Evolutionary conservation across 1,284 basidiomycete genomes (phyloP), one percentile per base, ranked within the genome.

Genomic region (Cryptococcus sp.): DNA sequence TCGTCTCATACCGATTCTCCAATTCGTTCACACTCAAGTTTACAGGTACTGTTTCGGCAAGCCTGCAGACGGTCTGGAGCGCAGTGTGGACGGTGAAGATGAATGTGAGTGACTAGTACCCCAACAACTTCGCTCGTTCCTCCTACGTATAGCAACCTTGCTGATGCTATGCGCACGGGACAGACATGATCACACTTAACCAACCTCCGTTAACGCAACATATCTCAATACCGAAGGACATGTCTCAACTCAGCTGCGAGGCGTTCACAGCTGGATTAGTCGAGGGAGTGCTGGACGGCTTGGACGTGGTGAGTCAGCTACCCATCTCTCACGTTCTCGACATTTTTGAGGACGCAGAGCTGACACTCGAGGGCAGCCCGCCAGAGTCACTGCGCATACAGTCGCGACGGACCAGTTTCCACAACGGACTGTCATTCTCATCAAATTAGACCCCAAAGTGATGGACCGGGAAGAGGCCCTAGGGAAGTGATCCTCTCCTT

Each of bases 111-210:
- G 57, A 53, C 3, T 52, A 42, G 19, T 48, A 49, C 1, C 19
- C 48, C 46, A 19, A 42, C 38, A 25, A 20, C n/a, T 16, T 3
- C 39, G 16, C 38, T 38, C 7, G 16, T 39, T 5, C 15, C 38
- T 16, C 13, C 17, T 47, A 23, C 22, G 42, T 41, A 23, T 20
- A 27, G 16, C 16, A 41, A 45, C 42, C 23, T 10, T 55, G 27
- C 11, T 45, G 16, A 55, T 50, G 19, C 38, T 22, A 51, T 19
- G n/a, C 38, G 19, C 25, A 25, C 15, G 25, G 25, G 6, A 50
- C 70, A 95, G 93, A 98, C 79, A 98, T 99, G 96, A 92, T 99
- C 65, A 90, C 95, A 60, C 91, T 96, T 81, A 98, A 99, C 73
- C 88, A 93, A 72, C 94, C 96, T 13, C 85, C 89, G 20, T 84